Percentiles rank a stretch among this genome's conserved stretches.
phyloP scores from a whole-genome alignment of 2,329 filamentous ascomycete genomes.

The Atkinsonella hypoxylon region DNA sequence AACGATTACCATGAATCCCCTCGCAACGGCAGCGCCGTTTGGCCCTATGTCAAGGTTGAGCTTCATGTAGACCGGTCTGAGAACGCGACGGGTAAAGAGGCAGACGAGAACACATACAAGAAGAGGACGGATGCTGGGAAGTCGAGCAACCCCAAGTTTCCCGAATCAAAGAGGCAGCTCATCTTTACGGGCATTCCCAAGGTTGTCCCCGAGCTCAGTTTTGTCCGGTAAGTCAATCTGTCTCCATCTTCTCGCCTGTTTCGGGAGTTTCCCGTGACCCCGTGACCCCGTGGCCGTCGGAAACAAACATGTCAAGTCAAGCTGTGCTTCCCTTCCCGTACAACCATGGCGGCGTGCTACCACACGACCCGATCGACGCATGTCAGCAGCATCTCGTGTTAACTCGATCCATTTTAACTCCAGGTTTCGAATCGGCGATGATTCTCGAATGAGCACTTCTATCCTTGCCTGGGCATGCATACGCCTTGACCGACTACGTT shows the following conservation, averaged over 20 bases:
- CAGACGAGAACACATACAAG: constrained; percentile 45
- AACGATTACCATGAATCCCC: constrained; percentile 19
- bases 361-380: not conserved
- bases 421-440: constrained; percentile 45
- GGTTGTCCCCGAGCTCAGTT: constrained; percentile 58
- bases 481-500: constrained; percentile 43
- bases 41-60: constrained; percentile 67
- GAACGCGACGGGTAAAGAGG: constrained; percentile 18
- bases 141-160: constrained; percentile 54
- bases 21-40: constrained; percentile 30
- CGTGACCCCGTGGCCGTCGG: not conserved
- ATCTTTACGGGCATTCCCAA: constrained; percentile 45
- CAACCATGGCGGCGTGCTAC: not conserved
- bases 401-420: constrained; percentile 6
- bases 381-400: constrained; percentile 6
- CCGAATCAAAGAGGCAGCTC: constrained; percentile 36
- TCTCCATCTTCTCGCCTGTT: not conserved
- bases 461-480: constrained; percentile 46
- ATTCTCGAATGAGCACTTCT: constrained; percentile 24
- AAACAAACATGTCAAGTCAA: not conserved
- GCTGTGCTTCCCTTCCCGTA: not conserved
- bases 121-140: constrained; percentile 41
- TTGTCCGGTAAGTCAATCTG: constrained; percentile 48
- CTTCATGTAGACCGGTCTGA: constrained; percentile 60
- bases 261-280: no score